Evolutionary conservation across 257 asterid genomes (phyloP).

Genomic region (Linaria vulgaris): DNA sequence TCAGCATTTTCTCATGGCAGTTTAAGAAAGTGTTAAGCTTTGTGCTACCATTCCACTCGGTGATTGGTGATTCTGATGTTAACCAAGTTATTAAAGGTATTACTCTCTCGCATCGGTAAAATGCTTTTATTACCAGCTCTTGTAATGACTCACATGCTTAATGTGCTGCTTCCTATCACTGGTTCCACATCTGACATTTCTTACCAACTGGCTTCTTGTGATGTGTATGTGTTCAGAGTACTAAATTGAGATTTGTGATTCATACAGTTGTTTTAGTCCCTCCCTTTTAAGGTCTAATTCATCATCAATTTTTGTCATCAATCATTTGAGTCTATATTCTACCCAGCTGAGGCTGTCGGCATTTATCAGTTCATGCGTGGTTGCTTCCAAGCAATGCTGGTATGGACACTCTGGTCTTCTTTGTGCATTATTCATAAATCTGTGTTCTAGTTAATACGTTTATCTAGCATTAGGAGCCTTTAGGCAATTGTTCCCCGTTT

Average conservation of each 20-base stretch:
- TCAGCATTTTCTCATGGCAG: constrained; percentile 59
- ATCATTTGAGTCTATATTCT: constrained; percentile 26
- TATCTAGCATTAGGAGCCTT: constrained; percentile 12
- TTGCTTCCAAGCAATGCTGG: constrained; percentile 17
- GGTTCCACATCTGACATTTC: constrained; percentile 19
- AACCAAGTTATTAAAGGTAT: constrained; percentile 48
- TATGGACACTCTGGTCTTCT: constrained; percentile 14
- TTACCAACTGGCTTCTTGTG: constrained; percentile 12
- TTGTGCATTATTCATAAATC: constrained; percentile 8
- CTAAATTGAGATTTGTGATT: constrained; percentile 13
- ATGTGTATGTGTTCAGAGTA: constrained; percentile 11
- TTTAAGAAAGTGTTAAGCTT: constrained; percentile 60
- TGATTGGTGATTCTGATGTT: constrained; percentile 56
- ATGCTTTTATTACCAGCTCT: neutral
- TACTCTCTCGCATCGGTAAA: constrained; percentile 4
- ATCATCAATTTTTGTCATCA: constrained; percentile 7
- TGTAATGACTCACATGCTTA: neutral
- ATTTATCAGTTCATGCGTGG: neutral
- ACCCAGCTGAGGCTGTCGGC: constrained; percentile 12
- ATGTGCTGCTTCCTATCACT: constrained; percentile 15
- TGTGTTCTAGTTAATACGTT: neutral
- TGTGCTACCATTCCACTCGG: constrained; percentile 47
- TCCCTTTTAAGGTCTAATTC: neutral
- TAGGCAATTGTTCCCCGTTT: neutral
- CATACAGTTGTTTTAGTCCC: neutral